Conservation (phyloP, 2,329 filamentous ascomycete species). For the Aureobasidium namibiae region DNA sequence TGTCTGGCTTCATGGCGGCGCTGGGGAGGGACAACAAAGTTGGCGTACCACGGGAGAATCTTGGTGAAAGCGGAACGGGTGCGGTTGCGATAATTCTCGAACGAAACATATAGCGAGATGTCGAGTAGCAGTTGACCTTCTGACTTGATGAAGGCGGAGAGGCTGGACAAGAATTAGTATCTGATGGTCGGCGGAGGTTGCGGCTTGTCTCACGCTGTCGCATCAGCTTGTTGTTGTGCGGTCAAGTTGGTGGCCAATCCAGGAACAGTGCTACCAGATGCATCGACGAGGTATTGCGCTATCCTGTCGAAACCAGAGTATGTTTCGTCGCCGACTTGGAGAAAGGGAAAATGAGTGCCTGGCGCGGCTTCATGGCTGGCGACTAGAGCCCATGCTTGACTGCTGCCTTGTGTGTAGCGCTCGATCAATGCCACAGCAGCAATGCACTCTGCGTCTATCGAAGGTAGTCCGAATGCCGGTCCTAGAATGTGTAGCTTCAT, state of each 20-base stretch:
- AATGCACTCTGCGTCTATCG: slow-evolving; percentile 84
- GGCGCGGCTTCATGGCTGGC: slow-evolving; percentile 39
- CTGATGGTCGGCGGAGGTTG: background rate
- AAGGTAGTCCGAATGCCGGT: slow-evolving; percentile 78
- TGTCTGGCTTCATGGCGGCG: slow-evolving; percentile 62
- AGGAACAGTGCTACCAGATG: slow-evolving; percentile 24
- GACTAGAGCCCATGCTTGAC: slow-evolving; percentile 56
- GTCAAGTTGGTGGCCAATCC: slow-evolving; percentile 21
- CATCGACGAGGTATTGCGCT: slow-evolving; percentile 44
- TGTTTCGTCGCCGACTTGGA: slow-evolving; percentile 49
- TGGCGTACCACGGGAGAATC: slow-evolving; percentile 76
- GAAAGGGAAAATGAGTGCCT: slow-evolving; percentile 21
- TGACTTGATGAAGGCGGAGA: slow-evolving; percentile 54
- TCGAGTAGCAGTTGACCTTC: slow-evolving; percentile 73
- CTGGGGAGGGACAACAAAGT: slow-evolving; percentile 73
- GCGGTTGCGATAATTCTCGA: slow-evolving; percentile 70
- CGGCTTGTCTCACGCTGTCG: slow-evolving; percentile 10
- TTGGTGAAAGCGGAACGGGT: slow-evolving; percentile 75
- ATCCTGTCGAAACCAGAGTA: slow-evolving; percentile 56
- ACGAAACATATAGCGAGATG: slow-evolving; percentile 82
- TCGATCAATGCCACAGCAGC: slow-evolving; percentile 72
- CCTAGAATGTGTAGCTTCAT: slow-evolving; percentile 73
- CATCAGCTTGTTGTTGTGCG: slow-evolving; percentile 12
- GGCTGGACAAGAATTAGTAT: slow-evolving; percentile 2
- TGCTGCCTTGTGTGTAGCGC: slow-evolving; percentile 17